These are phyloP conservation scores for Heliocybe sulcata DNA, from an alignment of 1,284 basidiomycete species.

Conservation along the genomic window DNA sequence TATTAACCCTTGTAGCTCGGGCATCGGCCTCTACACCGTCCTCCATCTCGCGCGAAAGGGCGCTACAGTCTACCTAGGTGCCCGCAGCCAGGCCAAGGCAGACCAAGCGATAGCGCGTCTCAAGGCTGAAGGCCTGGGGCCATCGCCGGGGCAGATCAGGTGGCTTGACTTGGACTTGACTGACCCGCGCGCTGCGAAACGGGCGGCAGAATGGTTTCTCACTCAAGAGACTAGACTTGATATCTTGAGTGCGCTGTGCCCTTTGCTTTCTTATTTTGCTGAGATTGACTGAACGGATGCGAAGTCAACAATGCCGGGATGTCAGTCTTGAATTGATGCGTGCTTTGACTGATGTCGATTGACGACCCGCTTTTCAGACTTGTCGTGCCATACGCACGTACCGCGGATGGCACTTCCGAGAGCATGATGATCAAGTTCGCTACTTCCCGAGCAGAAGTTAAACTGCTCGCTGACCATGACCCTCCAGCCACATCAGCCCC, in stretches of 20 bases:
- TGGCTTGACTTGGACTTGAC: conserved; percentile 7
- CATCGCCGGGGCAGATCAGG: conserved; percentile 4
- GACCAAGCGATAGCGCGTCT: conserved; percentile 6
- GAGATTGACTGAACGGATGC: neutral
- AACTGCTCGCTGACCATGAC: neutral
- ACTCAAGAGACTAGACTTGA: conserved; percentile 7
- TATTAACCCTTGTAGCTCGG: conserved; percentile 8
- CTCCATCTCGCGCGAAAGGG: conserved; percentile 11
- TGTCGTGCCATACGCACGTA: neutral
- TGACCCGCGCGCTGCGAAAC: conserved; percentile 6
- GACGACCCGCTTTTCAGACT: neutral
- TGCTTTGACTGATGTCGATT: neutral
- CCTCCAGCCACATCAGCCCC: conserved; percentile 34
- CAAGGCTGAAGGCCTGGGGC: conserved; percentile 5
- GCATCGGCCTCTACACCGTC: conserved; percentile 13
- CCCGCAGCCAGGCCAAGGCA: conserved; percentile 10
- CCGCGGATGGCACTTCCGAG: conserved; percentile 24
- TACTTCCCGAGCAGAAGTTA: no score
- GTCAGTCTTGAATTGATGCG: conserved; percentile 16
- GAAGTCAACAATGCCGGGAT: conserved; percentile 41
- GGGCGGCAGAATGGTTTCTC: conserved; percentile 7
- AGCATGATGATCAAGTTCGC: conserved; percentile 22
- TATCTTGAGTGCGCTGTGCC: conserved; percentile 13
- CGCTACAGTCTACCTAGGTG: conserved; percentile 15
- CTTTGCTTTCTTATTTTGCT: neutral